Percentiles rank a stretch among this genome's conserved stretches.
Conservation (phyloP, 148 eudicot species). For the Vaccinium myrtillus region DNA sequence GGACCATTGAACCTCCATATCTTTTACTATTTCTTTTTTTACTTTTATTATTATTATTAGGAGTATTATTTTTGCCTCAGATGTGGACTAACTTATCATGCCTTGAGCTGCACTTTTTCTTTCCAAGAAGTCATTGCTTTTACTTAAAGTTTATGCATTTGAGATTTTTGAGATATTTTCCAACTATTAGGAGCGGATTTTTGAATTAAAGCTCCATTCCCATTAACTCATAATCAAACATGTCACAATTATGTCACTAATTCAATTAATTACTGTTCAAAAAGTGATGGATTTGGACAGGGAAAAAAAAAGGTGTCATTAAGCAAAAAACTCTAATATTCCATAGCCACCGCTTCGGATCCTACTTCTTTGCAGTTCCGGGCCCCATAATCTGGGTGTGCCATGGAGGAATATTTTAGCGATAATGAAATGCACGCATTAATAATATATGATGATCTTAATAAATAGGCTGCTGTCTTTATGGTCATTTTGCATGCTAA, state of each 20-base stretch:
- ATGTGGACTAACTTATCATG: slow-evolving; percentile 16
- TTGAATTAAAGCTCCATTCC: slow-evolving; percentile 9
- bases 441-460: too few species aligned
- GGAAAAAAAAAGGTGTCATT: too few species aligned
- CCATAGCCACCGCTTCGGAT: too few species aligned
- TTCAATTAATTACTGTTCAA: not conserved
- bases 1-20: not conserved
- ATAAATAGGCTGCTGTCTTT: too few species aligned
- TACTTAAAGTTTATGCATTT: slow-evolving; percentile 18
- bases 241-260: not conserved
- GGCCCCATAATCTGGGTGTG: too few species aligned
- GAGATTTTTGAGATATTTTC: not conserved
- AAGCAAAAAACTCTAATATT: too few species aligned
- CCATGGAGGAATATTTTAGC: too few species aligned
- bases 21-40: not conserved
- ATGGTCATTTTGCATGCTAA: too few species aligned
- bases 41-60: not conserved
- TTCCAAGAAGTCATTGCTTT: slow-evolving; percentile 17
- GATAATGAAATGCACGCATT: too few species aligned
- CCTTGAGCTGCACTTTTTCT: slow-evolving; percentile 18
- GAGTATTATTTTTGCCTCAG: too few species aligned
- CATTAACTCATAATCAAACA: not conserved
- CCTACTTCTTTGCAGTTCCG: too few species aligned
- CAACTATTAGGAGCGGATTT: not conserved
- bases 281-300: too few species aligned